Base-by-base conservation (phyloP, 2,329 filamentous ascomycete species). In the Alternaria postmessia region DNA sequence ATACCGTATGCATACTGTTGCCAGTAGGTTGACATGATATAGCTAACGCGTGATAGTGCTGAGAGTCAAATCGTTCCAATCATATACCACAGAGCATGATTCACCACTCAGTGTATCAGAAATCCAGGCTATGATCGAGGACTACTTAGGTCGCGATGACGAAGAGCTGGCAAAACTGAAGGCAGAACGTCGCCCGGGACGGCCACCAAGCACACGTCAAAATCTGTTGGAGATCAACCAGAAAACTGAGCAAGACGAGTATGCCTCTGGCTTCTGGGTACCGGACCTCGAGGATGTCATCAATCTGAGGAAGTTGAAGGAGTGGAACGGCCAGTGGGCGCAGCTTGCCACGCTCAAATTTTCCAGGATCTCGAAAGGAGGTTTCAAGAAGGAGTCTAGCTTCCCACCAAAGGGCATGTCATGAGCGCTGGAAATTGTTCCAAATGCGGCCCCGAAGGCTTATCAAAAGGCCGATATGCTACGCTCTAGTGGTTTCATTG, bases 311-410 rank as follows among this genome's bases (percentile, higher is more conserved):
- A 84, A 86, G 66, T 79, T 98, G 41, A 85, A 87, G 64, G 83
- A 84, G 22, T 98, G 93, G 92, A 91, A 93, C 65, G 91, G 91
- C 4, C 87, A 91, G 26, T 98, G 94, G 94, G 85, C 91, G 8
- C 90, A 90, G 70, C 84, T 97, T 63, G 87, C 89, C 34, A 89
- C 86, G 8, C 77, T 97, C 67, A 87, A 89, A 61, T 98, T 94
- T 85, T 84, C 93, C 62, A 89, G 92, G 62, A 82, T 97, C 57
- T 86, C 86, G 5, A 87, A 85, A 57, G 83, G 86, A 30, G 92
- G 92, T 4, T 81, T 78, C 12, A 84, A 88, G 63, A 86, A 88
- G 70, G 81, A 88, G n/a, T 90, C 91, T 24, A 90, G 84, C 62
- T 97, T 97, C 73, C 94, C 94, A 20, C 93, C 93, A 0, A 81